Base-by-base conservation (phyloP, 768 basidiomycete species). In the Macrocybe gigantea region DNA sequence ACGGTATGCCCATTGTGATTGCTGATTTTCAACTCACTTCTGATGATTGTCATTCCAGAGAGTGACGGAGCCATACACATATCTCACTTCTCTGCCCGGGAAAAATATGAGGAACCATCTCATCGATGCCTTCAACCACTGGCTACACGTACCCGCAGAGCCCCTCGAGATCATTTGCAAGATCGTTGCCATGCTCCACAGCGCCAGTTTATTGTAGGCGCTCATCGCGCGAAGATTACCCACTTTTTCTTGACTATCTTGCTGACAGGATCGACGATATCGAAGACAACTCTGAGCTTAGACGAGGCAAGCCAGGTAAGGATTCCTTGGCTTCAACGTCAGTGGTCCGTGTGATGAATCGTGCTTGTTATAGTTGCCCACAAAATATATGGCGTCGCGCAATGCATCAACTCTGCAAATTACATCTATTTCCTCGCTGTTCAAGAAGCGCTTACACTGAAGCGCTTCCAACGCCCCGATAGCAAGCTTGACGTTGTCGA, bases 401-500 rank as follows among this genome's bases (percentile, higher is more conserved):
- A 96, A 60, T 94, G 93, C 0, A 92, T 98, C 68, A 98, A 98
- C 62, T 82, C 85, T 0, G 94, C 94, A 0, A 95, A 96, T 60
- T 96, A 95, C 55, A 90, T 92, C 31, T 96, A 95, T 61, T 96
- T 98, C 57, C 76, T 90, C 30, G 94, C 93, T 0, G 92, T 84
- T 62, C 78, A 91, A 53, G 89, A 93, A 55, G 75, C 35, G 12
- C 32, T 34, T 6, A 44, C 32, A 22, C 8, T 44, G n/a, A 10
- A 15, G 12, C 22, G 12, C 22, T 11, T 11, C 6, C 22, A n/a
- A 8, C 32, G 5, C 11, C 11, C 41, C 7, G 41, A 14, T 9
- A 5, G 41, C 31, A 41, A 10, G 9, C 13, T 44, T 49, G 71
- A 85, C 52, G 67, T 92, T 13, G 75, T 88, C 51, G 73, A 73